These are phyloP conservation scores for Entoloma clypeatum DNA, from an alignment of 1,284 basidiomycete genomes.

Conservation along the genomic window DNA sequence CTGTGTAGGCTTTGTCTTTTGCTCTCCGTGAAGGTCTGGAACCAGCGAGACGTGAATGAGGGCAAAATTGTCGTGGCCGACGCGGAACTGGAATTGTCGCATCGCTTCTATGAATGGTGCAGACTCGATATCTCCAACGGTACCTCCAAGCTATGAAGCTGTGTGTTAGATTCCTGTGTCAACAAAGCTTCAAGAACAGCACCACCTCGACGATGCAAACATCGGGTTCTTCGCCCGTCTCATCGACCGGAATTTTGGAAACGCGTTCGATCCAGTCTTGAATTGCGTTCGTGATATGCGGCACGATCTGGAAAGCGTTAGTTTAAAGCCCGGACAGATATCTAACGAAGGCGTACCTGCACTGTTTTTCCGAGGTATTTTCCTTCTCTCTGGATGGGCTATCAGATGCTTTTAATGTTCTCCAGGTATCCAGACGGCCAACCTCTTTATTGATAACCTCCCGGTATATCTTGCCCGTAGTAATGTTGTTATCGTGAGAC, in stretches of 20 bases:
- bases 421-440: constrained; percentile 2
- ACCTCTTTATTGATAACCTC: constrained; percentile 99
- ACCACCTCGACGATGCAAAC: constrained; percentile 94
- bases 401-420: constrained; percentile 13
- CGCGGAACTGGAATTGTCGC: constrained; percentile 99
- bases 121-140: constrained; percentile 94
- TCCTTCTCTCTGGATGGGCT: constrained; percentile 68
- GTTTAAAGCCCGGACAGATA: constrained; percentile 6
- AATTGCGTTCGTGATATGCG: constrained; percentile 94
- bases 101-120: constrained; percentile 98
- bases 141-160: constrained; percentile 78
- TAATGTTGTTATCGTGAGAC: constrained; percentile 95
- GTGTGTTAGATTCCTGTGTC: neutral
- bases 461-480: constrained; percentile 96
- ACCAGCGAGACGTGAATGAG: constrained; percentile 98
- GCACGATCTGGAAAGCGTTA: constrained; percentile 72
- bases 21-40: constrained; percentile 97
- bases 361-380: constrained; percentile 99
- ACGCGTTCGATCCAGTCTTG: constrained; percentile 99
- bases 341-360: constrained; percentile 47
- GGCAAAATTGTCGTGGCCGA: constrained; percentile 96
- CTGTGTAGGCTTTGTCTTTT: constrained; percentile 99
- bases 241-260: constrained; percentile 90
- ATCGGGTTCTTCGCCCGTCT: constrained; percentile 90
- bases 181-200: neutral